Evolutionary conservation across 139 green algal genomes (phyloP), one percentile per base, ranked within the genome.

Genomic region (Micractinium conductrix): DNA sequence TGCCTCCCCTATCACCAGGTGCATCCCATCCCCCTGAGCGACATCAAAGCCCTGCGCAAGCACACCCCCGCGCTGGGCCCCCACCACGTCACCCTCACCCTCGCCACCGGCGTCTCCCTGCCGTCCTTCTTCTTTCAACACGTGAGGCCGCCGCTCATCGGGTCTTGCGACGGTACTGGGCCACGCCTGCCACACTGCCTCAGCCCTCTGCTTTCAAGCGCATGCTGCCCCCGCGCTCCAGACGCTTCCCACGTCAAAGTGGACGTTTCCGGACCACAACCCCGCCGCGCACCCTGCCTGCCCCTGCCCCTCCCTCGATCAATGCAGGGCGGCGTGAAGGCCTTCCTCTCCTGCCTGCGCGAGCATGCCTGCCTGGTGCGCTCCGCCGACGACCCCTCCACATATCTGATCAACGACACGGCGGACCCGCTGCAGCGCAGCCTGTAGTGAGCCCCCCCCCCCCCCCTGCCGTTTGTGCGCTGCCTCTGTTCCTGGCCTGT

Each of bases 51-150:
- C 12, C 89, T 98, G 38, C 89, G 90, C 44, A 89, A 89, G 68
- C 91, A 94, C 81, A 91, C 91, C 6, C 91, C 94, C 12, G 58
- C 89, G 30, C 83, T 98, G 28, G 94, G 93, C 8, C 88, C 58
- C 40, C 95, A 95, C 50, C 87, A 92, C 71, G 84, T 98, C 43
- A 85, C 91, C 19, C 35, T 98, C 37, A 91, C 97, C 35, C 90
- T 97, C 50, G 67, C 65, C 35, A 85, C 83, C 72, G 95, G 95
- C 4, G 76, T 97, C 12, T 95, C 94, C 3, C 90, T 98, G 50
- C 92, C 95, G 4, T 94, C 95, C 5, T 86, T 98, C 24, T 92
- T 94, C 81, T 98, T 98, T 85, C 93, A 95, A 30, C 79, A 95
- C 88, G 90, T 94, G 72, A 10, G 84, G 53, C 53, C 5, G 53